phyloP scores from a whole-genome alignment of 768 basidiomycete species.

The Stropharia rugosoannulata region DNA sequence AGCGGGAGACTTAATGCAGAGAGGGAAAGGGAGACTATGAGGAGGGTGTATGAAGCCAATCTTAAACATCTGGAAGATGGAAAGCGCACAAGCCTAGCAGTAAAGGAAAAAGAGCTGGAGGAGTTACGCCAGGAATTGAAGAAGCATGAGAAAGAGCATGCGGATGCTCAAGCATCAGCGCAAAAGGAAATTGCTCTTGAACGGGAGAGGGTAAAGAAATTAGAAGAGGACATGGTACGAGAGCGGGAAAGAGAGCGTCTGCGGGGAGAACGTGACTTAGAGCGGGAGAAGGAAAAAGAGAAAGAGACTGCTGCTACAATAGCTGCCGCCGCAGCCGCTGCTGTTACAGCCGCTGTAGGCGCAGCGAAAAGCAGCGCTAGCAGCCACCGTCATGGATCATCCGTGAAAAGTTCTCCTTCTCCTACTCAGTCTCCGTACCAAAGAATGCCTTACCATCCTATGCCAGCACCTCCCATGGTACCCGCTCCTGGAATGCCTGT shows the following conservation, averaged over 20 bases:
- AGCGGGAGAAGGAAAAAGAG: constrained; percentile 10
- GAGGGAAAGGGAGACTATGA: constrained; percentile 9
- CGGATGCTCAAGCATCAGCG: constrained; percentile 5
- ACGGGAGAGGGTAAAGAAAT: constrained; percentile 11
- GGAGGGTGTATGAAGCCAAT: constrained; percentile 7
- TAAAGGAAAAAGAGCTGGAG: constrained; percentile 9
- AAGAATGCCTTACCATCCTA: constrained; percentile 19
- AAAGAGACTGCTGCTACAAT: constrained; percentile 6
- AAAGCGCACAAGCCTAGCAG: constrained; percentile 5
- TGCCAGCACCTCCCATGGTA: constrained; percentile 20
- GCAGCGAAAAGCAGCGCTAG: constrained; percentile 8
- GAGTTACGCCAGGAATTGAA: constrained; percentile 11
- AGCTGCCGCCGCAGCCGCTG: constrained; percentile 13
- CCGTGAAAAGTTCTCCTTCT: constrained; percentile 1
- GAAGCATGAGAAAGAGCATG: constrained; percentile 14
- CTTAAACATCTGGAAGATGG: constrained; percentile 10
- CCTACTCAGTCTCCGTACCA: neutral
- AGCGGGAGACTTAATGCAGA: constrained; percentile 5
- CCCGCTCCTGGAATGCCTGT: constrained; percentile 5
- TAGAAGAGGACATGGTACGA: constrained; percentile 13
- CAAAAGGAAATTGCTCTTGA: constrained; percentile 12
- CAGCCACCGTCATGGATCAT: constrained; percentile 2
- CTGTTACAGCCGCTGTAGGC: constrained; percentile 9
- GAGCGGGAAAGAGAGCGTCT: constrained; percentile 12
- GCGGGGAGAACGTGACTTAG: constrained; percentile 13